Conservation (phyloP, 495 filamentous ascomycete genomes). For the Hypoxylon crocopeplum region DNA sequence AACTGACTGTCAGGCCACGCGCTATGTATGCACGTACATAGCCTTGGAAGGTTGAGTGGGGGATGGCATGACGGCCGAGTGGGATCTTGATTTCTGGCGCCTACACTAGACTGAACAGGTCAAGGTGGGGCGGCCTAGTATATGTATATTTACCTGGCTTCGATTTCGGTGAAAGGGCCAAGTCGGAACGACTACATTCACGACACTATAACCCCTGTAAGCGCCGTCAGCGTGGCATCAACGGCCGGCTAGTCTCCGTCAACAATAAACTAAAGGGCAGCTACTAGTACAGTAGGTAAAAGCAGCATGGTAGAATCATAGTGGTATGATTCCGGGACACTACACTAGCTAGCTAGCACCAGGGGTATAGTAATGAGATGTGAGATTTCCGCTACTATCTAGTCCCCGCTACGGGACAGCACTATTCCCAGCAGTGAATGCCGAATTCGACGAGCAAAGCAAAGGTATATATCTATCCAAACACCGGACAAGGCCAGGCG, state of each 20-base stretch:
- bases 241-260: too few species aligned
- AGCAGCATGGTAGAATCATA: slow-evolving; percentile 1
- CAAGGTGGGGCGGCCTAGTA: slow-evolving; percentile 1
- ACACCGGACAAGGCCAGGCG: slow-evolving; percentile 6
- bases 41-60: too few species aligned
- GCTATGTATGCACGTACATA: too few species aligned
- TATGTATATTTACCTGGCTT: too few species aligned
- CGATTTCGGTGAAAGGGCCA: too few species aligned
- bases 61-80: too few species aligned
- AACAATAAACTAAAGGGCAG: too few species aligned
- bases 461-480: slow-evolving; percentile 35
- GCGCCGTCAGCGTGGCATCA: too few species aligned
- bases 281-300: too few species aligned
- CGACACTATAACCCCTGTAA: background rate
- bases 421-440: background rate
- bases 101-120: slow-evolving; percentile 9
- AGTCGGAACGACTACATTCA: too few species aligned
- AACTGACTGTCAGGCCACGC: too few species aligned
- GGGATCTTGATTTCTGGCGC: slow-evolving; percentile 5
- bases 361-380: background rate
- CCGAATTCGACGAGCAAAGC: background rate
- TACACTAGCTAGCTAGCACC: slow-evolving; percentile 2
- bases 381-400: background rate
- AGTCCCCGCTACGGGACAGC: background rate
- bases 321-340: background rate